These are phyloP conservation scores for Cajanus cajan DNA, from an alignment of 306 rosid species.

Conservation along the genomic window DNA sequence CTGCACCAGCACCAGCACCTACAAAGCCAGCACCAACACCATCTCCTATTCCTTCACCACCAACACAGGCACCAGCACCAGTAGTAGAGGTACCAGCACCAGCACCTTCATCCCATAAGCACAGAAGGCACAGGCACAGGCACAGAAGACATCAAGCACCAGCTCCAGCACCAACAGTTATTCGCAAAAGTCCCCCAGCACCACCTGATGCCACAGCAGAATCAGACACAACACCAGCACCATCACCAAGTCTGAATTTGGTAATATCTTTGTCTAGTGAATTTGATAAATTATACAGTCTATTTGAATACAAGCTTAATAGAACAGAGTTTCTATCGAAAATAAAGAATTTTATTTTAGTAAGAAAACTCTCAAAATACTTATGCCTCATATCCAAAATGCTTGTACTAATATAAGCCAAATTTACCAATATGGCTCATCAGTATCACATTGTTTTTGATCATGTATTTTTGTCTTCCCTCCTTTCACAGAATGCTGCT, in stretches of 20 bases:
- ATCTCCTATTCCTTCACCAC: slow-evolving; percentile 52
- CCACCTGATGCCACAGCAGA: slow-evolving; percentile 67
- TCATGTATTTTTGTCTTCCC: neutral
- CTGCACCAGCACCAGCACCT: slow-evolving; percentile 53
- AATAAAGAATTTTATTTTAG: too few relatives aligned
- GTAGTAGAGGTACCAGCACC: slow-evolving; percentile 36
- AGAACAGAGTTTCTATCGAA: too few relatives aligned
- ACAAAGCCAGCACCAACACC: slow-evolving; percentile 53
- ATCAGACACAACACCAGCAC: slow-evolving; percentile 70
- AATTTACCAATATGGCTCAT: neutral
- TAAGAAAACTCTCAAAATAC: too few relatives aligned
- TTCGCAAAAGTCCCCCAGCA: slow-evolving; percentile 78
- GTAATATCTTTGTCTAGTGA: slow-evolving; percentile 43
- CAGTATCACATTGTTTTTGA: slow-evolving; percentile 15
- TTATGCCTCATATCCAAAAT: too few relatives aligned
- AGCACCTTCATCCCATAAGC: slow-evolving; percentile 55
- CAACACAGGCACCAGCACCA: slow-evolving; percentile 55
- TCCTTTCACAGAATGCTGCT: slow-evolving; percentile 60
- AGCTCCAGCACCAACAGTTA: slow-evolving; percentile 62
- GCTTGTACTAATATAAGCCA: neutral
- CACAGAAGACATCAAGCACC: slow-evolving; percentile 65
- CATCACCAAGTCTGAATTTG: slow-evolving; percentile 75
- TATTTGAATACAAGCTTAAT: too few relatives aligned
- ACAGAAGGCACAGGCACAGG: slow-evolving; percentile 63
- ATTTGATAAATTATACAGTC: neutral